Conservation (phyloP, 2,329 filamentous ascomycete species). For the Fusarium torreyae region DNA sequence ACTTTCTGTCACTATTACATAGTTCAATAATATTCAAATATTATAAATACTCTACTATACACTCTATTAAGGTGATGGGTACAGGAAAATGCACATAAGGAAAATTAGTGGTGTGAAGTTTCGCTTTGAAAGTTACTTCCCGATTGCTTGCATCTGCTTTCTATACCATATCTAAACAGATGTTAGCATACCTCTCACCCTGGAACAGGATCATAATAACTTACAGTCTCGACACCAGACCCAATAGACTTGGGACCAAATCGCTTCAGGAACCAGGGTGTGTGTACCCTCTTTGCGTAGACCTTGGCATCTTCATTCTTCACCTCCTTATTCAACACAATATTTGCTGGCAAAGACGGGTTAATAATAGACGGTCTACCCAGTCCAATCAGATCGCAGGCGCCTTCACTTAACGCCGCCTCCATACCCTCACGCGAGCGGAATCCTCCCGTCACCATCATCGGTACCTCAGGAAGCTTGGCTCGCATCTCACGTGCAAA, state of each 20-base stretch:
- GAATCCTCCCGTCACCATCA: slow-evolving; percentile 77
- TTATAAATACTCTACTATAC: too few relatives aligned
- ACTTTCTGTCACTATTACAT: too few relatives aligned
- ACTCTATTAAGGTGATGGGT: background rate
- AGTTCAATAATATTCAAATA: too few relatives aligned
- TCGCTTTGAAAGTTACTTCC: background rate
- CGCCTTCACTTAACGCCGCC: slow-evolving; percentile 54
- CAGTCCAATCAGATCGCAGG: slow-evolving; percentile 61
- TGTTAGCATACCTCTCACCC: too few relatives aligned
- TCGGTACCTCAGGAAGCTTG: slow-evolving; percentile 59
- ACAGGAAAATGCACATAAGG: background rate
- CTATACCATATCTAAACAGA: slow-evolving; percentile 28
- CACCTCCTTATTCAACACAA: slow-evolving; percentile 37
- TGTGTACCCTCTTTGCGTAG: slow-evolving; percentile 15
- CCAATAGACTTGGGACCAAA: slow-evolving; percentile 38
- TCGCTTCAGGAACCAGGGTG: slow-evolving; percentile 37
- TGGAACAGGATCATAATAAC: too few relatives aligned
- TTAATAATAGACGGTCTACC: slow-evolving; percentile 58
- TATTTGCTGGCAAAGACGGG: slow-evolving; percentile 55
- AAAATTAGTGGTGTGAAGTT: background rate
- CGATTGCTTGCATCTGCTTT: slow-evolving; percentile 33
- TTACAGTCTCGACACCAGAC: slow-evolving; percentile 40
- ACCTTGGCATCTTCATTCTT: slow-evolving; percentile 33
- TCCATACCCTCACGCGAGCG: slow-evolving; percentile 63
- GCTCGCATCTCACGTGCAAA: slow-evolving; percentile 70